These are phyloP conservation scores for Capsicum chinense DNA, from an alignment of 257 asterid species.

Conservation along the genomic window DNA sequence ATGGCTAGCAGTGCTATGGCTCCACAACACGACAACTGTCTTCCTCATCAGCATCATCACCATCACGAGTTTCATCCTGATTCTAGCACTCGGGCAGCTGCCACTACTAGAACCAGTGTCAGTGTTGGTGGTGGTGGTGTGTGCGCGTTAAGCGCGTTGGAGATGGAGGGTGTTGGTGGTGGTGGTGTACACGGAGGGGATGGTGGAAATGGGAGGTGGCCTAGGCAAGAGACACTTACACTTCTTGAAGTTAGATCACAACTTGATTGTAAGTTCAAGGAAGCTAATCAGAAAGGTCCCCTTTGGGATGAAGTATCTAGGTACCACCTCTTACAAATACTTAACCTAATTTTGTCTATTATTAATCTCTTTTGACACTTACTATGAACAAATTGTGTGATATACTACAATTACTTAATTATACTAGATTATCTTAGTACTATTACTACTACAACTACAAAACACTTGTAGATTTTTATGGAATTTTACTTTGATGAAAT, in stretches of 20 bases:
- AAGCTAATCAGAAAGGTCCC: constrained; percentile 95
- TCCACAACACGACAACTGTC: constrained; percentile 23
- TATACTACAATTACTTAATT: neutral
- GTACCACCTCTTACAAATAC: constrained; percentile 38
- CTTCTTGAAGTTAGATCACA: constrained; percentile 98
- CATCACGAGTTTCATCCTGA: constrained; percentile 54
- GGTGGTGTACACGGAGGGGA: neutral
- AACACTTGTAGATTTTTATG: neutral
- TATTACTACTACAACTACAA: neutral
- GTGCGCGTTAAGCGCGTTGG: constrained; percentile 46
- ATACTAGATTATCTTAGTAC: neutral
- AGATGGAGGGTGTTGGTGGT: constrained; percentile 45
- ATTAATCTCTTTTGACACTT: too few relatives aligned
- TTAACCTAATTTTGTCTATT: neutral
- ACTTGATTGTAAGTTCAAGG: constrained; percentile 89
- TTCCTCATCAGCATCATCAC: constrained; percentile 28
- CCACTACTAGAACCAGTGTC: constrained; percentile 27
- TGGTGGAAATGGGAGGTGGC: constrained; percentile 85
- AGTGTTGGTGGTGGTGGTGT: constrained; percentile 30
- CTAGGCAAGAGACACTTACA: constrained; percentile 92
- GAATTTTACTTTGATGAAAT: neutral
- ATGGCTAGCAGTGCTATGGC: constrained; percentile 14
- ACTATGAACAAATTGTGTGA: neutral
- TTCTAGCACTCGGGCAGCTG: constrained; percentile 29
- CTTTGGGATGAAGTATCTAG: constrained; percentile 98